Percentiles rank a stretch among this genome's conserved stretches.
phyloP scores from a whole-genome alignment of 2,329 filamentous ascomycete species.

The Xylaria digitata region DNA sequence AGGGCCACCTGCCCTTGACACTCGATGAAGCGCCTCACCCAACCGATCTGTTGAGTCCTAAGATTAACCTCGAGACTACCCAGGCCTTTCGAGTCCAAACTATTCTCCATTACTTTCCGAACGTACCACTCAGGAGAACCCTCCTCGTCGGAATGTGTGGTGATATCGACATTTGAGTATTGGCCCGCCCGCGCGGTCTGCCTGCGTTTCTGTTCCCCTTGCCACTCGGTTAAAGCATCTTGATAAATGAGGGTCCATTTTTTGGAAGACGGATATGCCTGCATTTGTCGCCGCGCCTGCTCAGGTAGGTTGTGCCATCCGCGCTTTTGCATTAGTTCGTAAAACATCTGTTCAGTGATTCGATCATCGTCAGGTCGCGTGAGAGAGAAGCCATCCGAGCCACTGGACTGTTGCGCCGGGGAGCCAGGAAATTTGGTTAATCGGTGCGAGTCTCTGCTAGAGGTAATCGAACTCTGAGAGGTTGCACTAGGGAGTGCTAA shows the following conservation, averaged over 20 bases:
- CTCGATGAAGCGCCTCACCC: slow-evolving; percentile 97
- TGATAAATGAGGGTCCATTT: slow-evolving; percentile 98
- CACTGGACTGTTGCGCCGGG: slow-evolving; percentile 49
- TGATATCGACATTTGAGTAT: slow-evolving; percentile 75
- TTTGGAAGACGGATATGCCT: slow-evolving; percentile 91
- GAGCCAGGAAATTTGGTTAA: slow-evolving; percentile 64
- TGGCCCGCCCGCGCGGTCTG: slow-evolving; percentile 78
- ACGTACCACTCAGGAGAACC: slow-evolving; percentile 99
- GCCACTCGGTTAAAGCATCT: slow-evolving; percentile 91
- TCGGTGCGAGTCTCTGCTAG: slow-evolving; percentile 67
- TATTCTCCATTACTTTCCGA: slow-evolving; percentile 95
- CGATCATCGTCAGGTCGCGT: slow-evolving; percentile 82
- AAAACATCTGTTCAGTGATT: slow-evolving; percentile 89
- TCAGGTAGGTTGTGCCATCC: slow-evolving; percentile 98
- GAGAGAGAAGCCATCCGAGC: slow-evolving; percentile 68
- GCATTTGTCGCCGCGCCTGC: slow-evolving; percentile 93
- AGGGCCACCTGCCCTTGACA: slow-evolving; percentile 96
- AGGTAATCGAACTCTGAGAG: slow-evolving; percentile 66
- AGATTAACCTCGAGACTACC: slow-evolving; percentile 94
- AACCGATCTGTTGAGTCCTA: slow-evolving; percentile 94
- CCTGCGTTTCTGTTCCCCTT: slow-evolving; percentile 91
- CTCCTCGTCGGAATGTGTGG: slow-evolving; percentile 88
- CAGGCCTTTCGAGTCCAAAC: slow-evolving; percentile 88
- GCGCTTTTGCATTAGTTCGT: slow-evolving; percentile 94
- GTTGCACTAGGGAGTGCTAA: slow-evolving; percentile 65